phyloP scores from a whole-genome alignment of 306 rosid species.

The Vigna trinervia region DNA sequence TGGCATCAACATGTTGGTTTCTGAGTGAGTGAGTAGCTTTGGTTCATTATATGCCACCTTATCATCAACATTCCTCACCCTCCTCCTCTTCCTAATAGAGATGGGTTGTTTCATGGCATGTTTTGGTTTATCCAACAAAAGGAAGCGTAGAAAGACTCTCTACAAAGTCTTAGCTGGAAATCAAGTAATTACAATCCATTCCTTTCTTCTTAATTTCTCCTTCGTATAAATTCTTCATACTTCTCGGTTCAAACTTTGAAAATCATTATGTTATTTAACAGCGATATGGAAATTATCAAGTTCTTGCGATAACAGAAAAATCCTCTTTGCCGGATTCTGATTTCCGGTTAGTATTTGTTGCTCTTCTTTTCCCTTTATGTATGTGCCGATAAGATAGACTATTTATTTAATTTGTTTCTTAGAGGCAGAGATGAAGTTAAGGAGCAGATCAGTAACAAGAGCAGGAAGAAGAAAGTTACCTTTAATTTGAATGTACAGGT shows the following conservation, averaged over 20 bases:
- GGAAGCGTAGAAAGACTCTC: conserved; percentile 60
- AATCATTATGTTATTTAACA: conserved; percentile 45
- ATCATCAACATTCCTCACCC: conserved; percentile 38
- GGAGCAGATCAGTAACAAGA: conserved; percentile 60
- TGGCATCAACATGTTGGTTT: conserved; percentile 24
- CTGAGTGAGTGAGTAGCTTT: conserved; percentile 8
- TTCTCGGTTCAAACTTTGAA: background rate
- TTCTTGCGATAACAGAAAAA: conserved; percentile 48
- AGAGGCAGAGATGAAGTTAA: conserved; percentile 66
- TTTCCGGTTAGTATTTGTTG: conserved; percentile 53
- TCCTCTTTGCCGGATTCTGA: conserved; percentile 48
- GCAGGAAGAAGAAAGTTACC: conserved; percentile 79
- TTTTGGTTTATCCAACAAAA: conserved; percentile 70
- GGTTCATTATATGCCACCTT: conserved; percentile 28
- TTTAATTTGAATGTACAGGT: conserved; percentile 85
- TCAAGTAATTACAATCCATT: conserved; percentile 49
- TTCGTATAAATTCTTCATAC: background rate
- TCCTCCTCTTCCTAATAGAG: conserved; percentile 29
- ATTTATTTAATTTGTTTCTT: conserved; percentile 37
- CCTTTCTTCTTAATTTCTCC: background rate
- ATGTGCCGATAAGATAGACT: conserved; percentile 20
- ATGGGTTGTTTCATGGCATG: conserved; percentile 93
- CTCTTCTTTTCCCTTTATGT: conserved; percentile 13
- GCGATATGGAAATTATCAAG: conserved; percentile 67
- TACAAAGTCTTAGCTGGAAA: conserved; percentile 46